A percentile compares a stretch with the other conserved stretches of the same genome.
Evolutionary conservation across 805 yeast species (phyloP).

Genomic region (Metschnikowia cubensis): DNA sequence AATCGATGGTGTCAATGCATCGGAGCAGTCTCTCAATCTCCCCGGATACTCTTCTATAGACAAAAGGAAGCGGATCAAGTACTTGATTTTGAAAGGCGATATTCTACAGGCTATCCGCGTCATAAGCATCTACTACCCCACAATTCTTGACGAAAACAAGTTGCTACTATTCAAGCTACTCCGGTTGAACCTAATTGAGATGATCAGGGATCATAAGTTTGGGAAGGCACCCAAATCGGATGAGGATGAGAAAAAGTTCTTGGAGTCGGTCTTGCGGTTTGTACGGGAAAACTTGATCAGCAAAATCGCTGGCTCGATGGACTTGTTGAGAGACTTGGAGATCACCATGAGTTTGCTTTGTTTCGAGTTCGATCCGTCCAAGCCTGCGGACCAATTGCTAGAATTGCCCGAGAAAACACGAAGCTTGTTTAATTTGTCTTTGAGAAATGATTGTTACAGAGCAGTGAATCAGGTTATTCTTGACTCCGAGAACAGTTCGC

Average conservation of each 20-base stretch:
- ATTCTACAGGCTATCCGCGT: slow-evolving; percentile 55
- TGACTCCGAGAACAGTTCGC: slow-evolving; percentile 21
- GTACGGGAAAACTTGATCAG: slow-evolving; percentile 59
- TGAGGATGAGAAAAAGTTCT: slow-evolving; percentile 41
- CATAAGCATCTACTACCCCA: slow-evolving; percentile 59
- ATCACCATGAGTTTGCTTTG: slow-evolving; percentile 77
- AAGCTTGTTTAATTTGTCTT: slow-evolving; percentile 52
- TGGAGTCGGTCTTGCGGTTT: slow-evolving; percentile 51
- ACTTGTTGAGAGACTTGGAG: slow-evolving; percentile 69
- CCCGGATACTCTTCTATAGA: slow-evolving; percentile 48
- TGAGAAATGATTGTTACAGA: slow-evolving; percentile 63
- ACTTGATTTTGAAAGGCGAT: slow-evolving; percentile 53
- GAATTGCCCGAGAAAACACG: slow-evolving; percentile 54
- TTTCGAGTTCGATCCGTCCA: slow-evolving; percentile 39
- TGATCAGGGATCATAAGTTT: slow-evolving; percentile 55
- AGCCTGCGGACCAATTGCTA: slow-evolving; percentile 31
- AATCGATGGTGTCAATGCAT: neutral
- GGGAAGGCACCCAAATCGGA: slow-evolving; percentile 1
- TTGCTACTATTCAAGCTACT: slow-evolving; percentile 68
- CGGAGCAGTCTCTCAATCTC: neutral
- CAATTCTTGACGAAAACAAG: slow-evolving; percentile 58
- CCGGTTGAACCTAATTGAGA: slow-evolving; percentile 72
- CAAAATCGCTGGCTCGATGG: slow-evolving; percentile 54
- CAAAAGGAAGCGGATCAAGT: slow-evolving; percentile 51
- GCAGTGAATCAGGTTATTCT: slow-evolving; percentile 67